These are phyloP conservation scores for Cyclospora cayetanensis DNA, from an alignment of 169 alveolate genomes.

Conservation along the genomic window DNA sequence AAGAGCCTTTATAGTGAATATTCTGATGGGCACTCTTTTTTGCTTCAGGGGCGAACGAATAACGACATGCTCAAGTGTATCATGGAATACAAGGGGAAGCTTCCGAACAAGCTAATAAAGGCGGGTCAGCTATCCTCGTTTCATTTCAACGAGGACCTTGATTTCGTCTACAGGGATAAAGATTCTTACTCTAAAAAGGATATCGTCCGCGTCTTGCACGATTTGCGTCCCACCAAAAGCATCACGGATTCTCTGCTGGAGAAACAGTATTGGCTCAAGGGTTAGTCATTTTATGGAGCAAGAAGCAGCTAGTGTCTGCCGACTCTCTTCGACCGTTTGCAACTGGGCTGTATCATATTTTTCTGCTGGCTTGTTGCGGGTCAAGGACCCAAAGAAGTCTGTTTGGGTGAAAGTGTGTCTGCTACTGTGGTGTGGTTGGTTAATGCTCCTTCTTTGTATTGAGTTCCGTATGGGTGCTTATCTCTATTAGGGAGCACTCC, in stretches of 20 bases:
- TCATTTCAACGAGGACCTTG: conserved; percentile 87
- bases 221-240: conserved; percentile 83
- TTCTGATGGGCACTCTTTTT: no score
- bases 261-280: conserved; percentile 81
- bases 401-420: no score
- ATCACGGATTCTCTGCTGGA: conserved; percentile 84
- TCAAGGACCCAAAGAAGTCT: no score
- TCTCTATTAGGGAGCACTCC: no score
- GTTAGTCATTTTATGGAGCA: conserved; percentile 35
- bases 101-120: conserved; percentile 91
- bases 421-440: no score
- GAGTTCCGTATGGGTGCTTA: no score
- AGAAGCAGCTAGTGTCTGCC: background rate
- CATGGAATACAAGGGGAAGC: conserved; percentile 95
- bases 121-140: conserved; percentile 87
- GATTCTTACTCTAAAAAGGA: conserved; percentile 87
- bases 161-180: conserved; percentile 80
- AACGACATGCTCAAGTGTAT: conserved; percentile 96
- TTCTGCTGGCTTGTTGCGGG: no score
- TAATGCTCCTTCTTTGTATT: no score
- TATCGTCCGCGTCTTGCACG: conserved; percentile 80
- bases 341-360: background rate
- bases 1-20: no score
- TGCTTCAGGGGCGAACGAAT: conserved; percentile 91
- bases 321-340: background rate